Percentiles rank a stretch among this genome's conserved stretches.
These are phyloP conservation scores for Termitomyces sp. DNA, from an alignment of 768 basidiomycete genomes.

Conservation along the genomic window DNA sequence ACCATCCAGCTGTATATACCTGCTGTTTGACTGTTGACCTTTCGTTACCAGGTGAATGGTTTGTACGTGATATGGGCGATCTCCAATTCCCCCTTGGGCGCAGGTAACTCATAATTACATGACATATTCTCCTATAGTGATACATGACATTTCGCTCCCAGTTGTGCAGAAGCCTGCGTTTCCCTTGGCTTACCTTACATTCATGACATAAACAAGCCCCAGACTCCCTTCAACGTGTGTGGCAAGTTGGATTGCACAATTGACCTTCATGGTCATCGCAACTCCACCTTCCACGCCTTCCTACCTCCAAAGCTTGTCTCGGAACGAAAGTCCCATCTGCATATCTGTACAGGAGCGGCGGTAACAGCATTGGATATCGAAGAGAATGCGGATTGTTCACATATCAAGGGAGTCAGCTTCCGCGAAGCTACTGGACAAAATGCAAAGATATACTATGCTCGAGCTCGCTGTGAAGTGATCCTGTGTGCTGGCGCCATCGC, in stretches of 20 bases:
- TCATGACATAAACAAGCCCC: slow-evolving; percentile 19
- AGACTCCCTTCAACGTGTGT: slow-evolving; percentile 16
- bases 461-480: slow-evolving; percentile 22
- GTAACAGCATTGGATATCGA: slow-evolving; percentile 16
- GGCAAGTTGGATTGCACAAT: slow-evolving; percentile 20
- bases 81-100: background rate
- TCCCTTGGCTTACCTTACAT: slow-evolving; percentile 20
- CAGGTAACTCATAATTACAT: background rate
- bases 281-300: slow-evolving; percentile 22
- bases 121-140: background rate
- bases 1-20: too few species aligned
- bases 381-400: background rate
- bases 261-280: slow-evolving; percentile 16
- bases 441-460: slow-evolving; percentile 1
- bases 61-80: slow-evolving; percentile 6
- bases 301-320: slow-evolving; percentile 16
- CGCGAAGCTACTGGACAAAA: background rate
- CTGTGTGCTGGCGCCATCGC: slow-evolving; percentile 37
- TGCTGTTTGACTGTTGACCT: background rate
- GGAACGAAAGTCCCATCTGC: slow-evolving; percentile 16
- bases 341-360: slow-evolving; percentile 19
- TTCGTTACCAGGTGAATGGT: slow-evolving; percentile 5
- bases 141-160: background rate
- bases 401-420: slow-evolving; percentile 4
- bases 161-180: slow-evolving; percentile 10